phyloP scores from a whole-genome alignment of 2,329 filamentous ascomycete species.

The Penicillium vulpinum region DNA sequence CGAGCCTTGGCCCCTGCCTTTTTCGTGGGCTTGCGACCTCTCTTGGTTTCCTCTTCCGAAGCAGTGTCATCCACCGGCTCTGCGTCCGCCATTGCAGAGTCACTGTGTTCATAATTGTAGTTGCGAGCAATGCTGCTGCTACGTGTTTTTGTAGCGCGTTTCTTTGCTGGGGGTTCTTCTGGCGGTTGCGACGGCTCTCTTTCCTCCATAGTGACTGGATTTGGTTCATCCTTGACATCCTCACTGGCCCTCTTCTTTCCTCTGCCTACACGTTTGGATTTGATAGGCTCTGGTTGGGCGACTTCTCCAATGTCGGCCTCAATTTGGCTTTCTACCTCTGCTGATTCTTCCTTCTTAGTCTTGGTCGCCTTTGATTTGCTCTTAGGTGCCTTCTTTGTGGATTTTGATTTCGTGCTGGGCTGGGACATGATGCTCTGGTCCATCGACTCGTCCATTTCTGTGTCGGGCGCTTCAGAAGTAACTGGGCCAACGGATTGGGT shows the following conservation, averaged over 20 bases:
- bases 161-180: constrained; percentile 55
- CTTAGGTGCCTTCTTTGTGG: constrained; percentile 46
- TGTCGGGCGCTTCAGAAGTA: constrained; percentile 46
- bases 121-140: constrained; percentile 49
- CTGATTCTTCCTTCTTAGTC: constrained; percentile 41
- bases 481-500: constrained; percentile 50
- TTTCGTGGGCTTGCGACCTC: constrained; percentile 43
- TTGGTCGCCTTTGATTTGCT: constrained; percentile 39
- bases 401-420: constrained; percentile 54
- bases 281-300: constrained; percentile 32
- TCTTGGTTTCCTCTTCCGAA: constrained; percentile 44
- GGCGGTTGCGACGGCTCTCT: constrained; percentile 21
- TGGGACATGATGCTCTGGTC: constrained; percentile 57
- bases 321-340: constrained; percentile 45
- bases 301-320: constrained; percentile 32
- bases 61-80: constrained; percentile 20
- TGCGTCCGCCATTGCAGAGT: constrained; percentile 42
- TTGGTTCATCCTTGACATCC: constrained; percentile 44
- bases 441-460: constrained; percentile 54
- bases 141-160: constrained; percentile 56
- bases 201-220: constrained; percentile 14
- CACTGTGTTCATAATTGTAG: constrained; percentile 28
- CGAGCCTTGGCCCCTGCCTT: constrained; percentile 47
- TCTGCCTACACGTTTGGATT: constrained; percentile 37
- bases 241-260: constrained; percentile 67